These are phyloP conservation scores for Fusarium scirpi DNA, from an alignment of 2,329 filamentous ascomycete genomes.

Conservation along the genomic window DNA sequence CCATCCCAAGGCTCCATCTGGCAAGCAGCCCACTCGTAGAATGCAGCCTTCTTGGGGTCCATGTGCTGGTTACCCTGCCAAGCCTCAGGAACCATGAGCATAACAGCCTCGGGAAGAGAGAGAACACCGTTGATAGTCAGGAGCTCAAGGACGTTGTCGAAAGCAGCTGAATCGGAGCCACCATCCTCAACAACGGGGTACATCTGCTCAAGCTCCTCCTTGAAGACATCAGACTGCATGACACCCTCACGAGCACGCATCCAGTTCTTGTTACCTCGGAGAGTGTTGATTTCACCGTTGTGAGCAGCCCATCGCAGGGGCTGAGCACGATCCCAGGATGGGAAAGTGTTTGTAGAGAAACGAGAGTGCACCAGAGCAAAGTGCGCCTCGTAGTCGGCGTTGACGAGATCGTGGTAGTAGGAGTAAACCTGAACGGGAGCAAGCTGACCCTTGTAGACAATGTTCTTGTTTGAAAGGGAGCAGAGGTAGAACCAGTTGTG, in stretches of 20 bases:
- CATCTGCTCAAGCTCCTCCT: constrained; percentile 88
- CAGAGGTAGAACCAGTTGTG: constrained; percentile 99
- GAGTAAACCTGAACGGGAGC: constrained; percentile 96
- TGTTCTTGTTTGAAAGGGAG: constrained; percentile 97
- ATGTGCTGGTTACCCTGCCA: constrained; percentile 95
- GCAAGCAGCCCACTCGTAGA: constrained; percentile 98
- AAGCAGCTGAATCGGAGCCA: constrained; percentile 95
- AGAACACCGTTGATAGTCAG: constrained; percentile 95
- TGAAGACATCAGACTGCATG: constrained; percentile 92
- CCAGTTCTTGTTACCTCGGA: constrained; percentile 99
- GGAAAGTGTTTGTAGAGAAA: constrained; percentile 98
- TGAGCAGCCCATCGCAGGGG: constrained; percentile 96
- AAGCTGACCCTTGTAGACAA: constrained; percentile 98
- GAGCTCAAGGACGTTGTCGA: constrained; percentile 95
- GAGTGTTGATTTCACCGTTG: constrained; percentile 98
- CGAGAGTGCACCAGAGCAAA: constrained; percentile 97
- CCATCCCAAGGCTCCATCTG: constrained; percentile 99
- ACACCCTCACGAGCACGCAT: constrained; percentile 97
- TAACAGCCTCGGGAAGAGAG: constrained; percentile 93
- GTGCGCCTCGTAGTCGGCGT: constrained; percentile 96
- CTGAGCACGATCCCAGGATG: constrained; percentile 97
- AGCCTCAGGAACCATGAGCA: constrained; percentile 98
- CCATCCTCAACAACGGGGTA: constrained; percentile 97
- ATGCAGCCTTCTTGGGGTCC: constrained; percentile 95
- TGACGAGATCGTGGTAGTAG: constrained; percentile 97